Evolutionary conservation across 805 yeast species (phyloP).

Genomic region (Kodamaea sagamina): DNA sequence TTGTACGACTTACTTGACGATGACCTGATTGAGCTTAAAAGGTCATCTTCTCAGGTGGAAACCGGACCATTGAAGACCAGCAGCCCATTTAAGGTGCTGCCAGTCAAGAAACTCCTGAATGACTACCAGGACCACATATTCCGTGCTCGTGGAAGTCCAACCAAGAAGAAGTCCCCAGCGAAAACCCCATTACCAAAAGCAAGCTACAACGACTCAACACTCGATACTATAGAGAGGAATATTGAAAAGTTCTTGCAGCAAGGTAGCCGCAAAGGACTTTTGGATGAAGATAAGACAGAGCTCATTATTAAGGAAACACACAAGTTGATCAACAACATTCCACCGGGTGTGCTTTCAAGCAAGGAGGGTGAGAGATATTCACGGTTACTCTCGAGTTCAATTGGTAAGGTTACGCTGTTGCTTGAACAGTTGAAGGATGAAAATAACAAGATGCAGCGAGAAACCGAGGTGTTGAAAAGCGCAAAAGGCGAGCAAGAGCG

Average conservation of each 20-base stretch:
- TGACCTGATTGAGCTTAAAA: conserved; percentile 20
- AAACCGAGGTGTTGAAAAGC: neutral
- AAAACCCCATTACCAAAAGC: neutral
- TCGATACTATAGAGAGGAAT: conserved; percentile 14
- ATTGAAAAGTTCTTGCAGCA: conserved; percentile 16
- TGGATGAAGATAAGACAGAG: conserved; percentile 22
- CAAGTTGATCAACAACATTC: conserved; percentile 26
- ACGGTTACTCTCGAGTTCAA: conserved; percentile 27
- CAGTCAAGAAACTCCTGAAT: conserved; percentile 19
- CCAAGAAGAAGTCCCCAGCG: conserved; percentile 10
- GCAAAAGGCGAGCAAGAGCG: neutral
- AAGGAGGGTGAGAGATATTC: conserved; percentile 32
- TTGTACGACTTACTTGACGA: conserved; percentile 19
- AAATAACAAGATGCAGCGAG: conserved; percentile 4
- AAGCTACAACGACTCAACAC: conserved; percentile 1
- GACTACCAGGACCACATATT: conserved; percentile 22
- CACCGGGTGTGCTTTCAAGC: conserved; percentile 20
- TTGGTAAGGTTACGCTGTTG: conserved; percentile 26
- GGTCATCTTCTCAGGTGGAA: conserved; percentile 13
- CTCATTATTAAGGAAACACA: conserved; percentile 32
- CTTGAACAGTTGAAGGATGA: conserved; percentile 6
- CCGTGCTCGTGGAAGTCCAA: conserved; percentile 19
- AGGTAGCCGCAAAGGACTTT: conserved; percentile 2
- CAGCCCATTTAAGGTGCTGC: conserved; percentile 17
- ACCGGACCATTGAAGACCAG: conserved; percentile 13